A percentile compares a stretch with the other conserved stretches of the same genome.
phyloP scores from a whole-genome alignment of 2,329 filamentous ascomycete genomes.

The Didymella sp. region DNA sequence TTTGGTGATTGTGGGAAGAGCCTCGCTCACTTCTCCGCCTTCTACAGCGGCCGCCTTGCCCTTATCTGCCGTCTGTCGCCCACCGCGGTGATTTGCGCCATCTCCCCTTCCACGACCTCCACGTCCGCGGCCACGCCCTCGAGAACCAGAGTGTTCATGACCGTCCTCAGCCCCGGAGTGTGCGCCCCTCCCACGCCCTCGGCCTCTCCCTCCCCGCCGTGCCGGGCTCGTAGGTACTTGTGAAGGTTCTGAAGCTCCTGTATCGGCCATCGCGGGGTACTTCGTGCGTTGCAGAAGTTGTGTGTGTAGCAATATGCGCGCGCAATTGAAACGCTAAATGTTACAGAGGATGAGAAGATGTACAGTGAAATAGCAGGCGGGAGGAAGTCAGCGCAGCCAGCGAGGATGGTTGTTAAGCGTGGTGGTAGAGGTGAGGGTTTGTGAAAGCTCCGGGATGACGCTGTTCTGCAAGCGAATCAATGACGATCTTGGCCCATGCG shows the following conservation, averaged over 20 bases:
- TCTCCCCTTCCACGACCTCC: slow-evolving; percentile 45
- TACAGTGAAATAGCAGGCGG: slow-evolving; percentile 2
- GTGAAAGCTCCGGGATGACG: slow-evolving; percentile 35
- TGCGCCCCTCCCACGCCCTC: slow-evolving; percentile 42
- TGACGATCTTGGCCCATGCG: slow-evolving; percentile 24
- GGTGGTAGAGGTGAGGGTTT: slow-evolving; percentile 23
- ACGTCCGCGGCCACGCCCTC: slow-evolving; percentile 46
- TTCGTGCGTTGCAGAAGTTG: slow-evolving; percentile 6
- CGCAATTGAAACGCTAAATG: background rate
- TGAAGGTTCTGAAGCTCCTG: slow-evolving; percentile 33
- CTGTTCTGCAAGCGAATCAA: slow-evolving; percentile 39
- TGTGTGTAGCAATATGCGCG: slow-evolving; percentile 5
- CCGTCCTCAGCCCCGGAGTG: slow-evolving; percentile 28
- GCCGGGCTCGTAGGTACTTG: slow-evolving; percentile 37
- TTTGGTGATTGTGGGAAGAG: slow-evolving; percentile 14
- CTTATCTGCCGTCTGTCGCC: slow-evolving; percentile 33
- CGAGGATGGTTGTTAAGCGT: slow-evolving; percentile 28
- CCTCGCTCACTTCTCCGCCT: slow-evolving; percentile 18
- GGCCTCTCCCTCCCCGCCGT: slow-evolving; percentile 39
- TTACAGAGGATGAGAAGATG: slow-evolving; percentile 4
- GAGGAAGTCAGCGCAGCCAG: slow-evolving; percentile 17
- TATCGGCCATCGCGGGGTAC: slow-evolving; percentile 47
- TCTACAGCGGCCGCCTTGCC: slow-evolving; percentile 33
- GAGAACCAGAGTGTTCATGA: slow-evolving; percentile 27
- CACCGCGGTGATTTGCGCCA: slow-evolving; percentile 38